These are phyloP conservation scores for Hordeum marinum DNA, from an alignment of 176 grass and related monocot species.

Conservation along the genomic window DNA sequence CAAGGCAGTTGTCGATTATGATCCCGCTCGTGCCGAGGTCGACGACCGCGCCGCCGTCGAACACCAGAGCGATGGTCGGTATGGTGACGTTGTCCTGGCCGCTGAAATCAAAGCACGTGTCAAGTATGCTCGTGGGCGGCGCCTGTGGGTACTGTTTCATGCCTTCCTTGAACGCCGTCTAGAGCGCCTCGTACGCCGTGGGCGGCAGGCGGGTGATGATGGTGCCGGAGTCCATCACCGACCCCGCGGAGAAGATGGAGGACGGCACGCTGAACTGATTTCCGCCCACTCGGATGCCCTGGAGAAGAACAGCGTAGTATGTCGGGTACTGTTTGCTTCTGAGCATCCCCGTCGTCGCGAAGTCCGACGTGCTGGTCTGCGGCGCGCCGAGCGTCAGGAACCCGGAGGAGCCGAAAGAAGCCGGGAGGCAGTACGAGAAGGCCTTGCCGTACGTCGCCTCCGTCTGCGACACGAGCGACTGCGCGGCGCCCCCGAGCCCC, in stretches of 20 bases:
- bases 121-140: constrained; percentile 16
- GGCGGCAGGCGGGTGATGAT: constrained; percentile 59
- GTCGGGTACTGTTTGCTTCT: constrained; percentile 30
- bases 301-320: constrained; percentile 51
- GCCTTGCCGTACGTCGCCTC: constrained; percentile 27
- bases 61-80: constrained; percentile 42
- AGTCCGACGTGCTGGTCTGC: not conserved
- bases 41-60: constrained; percentile 24
- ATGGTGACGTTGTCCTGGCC: constrained; percentile 12
- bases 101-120: constrained; percentile 58
- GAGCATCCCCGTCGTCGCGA: constrained; percentile 41
- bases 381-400: constrained; percentile 57
- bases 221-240: constrained; percentile 76
- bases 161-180: constrained; percentile 39
- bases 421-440: constrained; percentile 76
- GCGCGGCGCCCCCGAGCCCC: constrained; percentile 55
- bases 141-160: constrained; percentile 42
- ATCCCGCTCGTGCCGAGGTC: constrained; percentile 49
- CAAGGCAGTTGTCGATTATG: constrained; percentile 59
- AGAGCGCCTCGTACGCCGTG: constrained; percentile 58
- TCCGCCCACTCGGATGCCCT: constrained; percentile 47
- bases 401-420: constrained; percentile 21
- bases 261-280: constrained; percentile 8
- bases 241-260: constrained; percentile 36
- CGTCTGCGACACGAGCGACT: constrained; percentile 67